A percentile compares a stretch with the other conserved stretches of the same genome.
Conservation (phyloP, 148 eudicot genomes). For the Nepenthes mirabilis region DNA sequence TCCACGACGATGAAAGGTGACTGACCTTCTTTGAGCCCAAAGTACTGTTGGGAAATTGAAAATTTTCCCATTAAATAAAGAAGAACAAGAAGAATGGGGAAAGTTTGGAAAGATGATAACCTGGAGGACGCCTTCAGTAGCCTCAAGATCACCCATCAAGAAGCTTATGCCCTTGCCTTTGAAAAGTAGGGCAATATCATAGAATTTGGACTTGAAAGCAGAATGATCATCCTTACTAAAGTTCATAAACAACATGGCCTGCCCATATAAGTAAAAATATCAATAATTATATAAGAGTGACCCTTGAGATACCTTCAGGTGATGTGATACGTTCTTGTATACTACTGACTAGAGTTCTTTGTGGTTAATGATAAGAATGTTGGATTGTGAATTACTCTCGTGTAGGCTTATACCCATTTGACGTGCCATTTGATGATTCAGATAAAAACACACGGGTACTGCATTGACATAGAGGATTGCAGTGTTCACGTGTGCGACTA, state of each 20-base stretch:
- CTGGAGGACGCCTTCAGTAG: slow-evolving; percentile 14
- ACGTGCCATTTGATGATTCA: too few species aligned
- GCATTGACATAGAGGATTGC: too few species aligned
- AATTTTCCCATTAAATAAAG: not conserved
- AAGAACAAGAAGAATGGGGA: not conserved
- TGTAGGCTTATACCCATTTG: too few species aligned
- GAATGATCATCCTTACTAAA: slow-evolving; percentile 14
- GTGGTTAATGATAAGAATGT: too few species aligned
- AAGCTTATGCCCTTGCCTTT: slow-evolving; percentile 22
- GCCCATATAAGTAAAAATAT: not conserved
- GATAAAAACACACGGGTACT: too few species aligned
- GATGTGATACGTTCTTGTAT: too few species aligned
- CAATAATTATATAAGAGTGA: too few species aligned
- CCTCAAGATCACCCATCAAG: slow-evolving; percentile 21
- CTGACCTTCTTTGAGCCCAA: slow-evolving; percentile 11
- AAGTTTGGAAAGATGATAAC: slow-evolving; percentile 3
- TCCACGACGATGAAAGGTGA: slow-evolving; percentile 20
- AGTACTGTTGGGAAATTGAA: slow-evolving; percentile 11
- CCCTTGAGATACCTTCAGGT: too few species aligned
- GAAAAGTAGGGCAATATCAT: slow-evolving; percentile 23
- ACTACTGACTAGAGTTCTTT: too few species aligned
- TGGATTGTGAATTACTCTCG: too few species aligned
- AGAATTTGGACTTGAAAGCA: slow-evolving; percentile 19
- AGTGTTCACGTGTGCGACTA: too few species aligned
- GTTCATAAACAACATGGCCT: slow-evolving; percentile 28